These are phyloP conservation scores for Populus alba DNA, from an alignment of 345 rosid species.

Conservation along the genomic window DNA sequence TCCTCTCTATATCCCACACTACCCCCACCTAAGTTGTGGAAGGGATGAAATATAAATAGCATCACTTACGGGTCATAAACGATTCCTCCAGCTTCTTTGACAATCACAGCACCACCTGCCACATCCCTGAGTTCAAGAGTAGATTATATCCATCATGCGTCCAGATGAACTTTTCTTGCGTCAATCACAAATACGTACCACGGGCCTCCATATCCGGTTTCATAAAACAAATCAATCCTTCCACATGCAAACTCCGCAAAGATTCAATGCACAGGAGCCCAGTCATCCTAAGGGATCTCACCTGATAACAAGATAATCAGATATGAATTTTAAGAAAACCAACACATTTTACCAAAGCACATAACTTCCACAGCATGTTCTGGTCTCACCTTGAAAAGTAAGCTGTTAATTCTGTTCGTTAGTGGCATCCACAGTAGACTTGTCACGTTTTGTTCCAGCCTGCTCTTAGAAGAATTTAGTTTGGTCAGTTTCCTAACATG, in stretches of 20 bases:
- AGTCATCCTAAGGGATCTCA: constrained; percentile 83
- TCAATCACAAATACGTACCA: constrained; percentile 45
- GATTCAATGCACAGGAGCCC: constrained; percentile 96
- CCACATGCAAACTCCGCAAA: constrained; percentile 88
- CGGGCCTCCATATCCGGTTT: constrained; percentile 86
- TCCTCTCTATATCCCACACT: neutral
- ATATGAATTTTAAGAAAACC: neutral
- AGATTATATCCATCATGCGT: constrained; percentile 1
- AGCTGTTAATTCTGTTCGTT: constrained; percentile 70
- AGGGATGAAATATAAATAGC: neutral
- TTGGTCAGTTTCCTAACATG: constrained; percentile 11
- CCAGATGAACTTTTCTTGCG: neutral
- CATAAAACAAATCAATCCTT: constrained; percentile 79
- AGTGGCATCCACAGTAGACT: constrained; percentile 61
- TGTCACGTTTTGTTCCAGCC: constrained; percentile 82
- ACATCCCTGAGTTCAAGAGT: constrained; percentile 64
- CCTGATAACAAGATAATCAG: constrained; percentile 46
- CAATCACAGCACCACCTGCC: constrained; percentile 83
- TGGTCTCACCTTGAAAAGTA: constrained; percentile 68
- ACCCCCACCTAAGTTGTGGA: neutral
- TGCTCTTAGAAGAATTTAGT: constrained; percentile 32
- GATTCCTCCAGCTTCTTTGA: constrained; percentile 89
- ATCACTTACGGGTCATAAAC: constrained; percentile 86
- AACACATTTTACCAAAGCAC: constrained; percentile 1
- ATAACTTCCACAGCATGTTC: neutral